phyloP scores from a whole-genome alignment of 768 basidiomycete genomes.

The Leccinum variicolor region DNA sequence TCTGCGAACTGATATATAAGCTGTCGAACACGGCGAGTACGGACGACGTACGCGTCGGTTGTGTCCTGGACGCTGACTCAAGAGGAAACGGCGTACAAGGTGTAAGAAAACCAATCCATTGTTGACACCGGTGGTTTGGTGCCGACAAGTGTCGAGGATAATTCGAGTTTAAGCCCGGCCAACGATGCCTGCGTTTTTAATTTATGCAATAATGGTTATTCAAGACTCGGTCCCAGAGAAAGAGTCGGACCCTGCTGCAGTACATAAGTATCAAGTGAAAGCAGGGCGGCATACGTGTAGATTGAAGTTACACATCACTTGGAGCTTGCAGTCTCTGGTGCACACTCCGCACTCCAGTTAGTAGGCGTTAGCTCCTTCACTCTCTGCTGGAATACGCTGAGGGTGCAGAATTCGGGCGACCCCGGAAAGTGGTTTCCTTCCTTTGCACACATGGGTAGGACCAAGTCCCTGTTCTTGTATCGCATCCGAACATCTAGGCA shows the following conservation, averaged over 20 bases:
- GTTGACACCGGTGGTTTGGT: not conserved
- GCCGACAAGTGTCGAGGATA: not conserved
- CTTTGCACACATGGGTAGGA: slow-evolving; percentile 61
- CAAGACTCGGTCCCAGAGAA: slow-evolving; percentile 12
- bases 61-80: slow-evolving; percentile 54
- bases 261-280: not conserved
- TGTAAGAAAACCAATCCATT: not conserved
- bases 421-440: slow-evolving; percentile 67
- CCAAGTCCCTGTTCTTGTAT: slow-evolving; percentile 65
- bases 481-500: slow-evolving; percentile 65
- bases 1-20: slow-evolving; percentile 35
- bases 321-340: slow-evolving; percentile 15
- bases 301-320: slow-evolving; percentile 2
- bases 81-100: slow-evolving; percentile 10
- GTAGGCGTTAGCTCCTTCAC: slow-evolving; percentile 62
- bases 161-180: not conserved
- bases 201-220: not conserved
- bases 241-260: not conserved
- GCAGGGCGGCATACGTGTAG: not conserved
- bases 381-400: slow-evolving; percentile 58
- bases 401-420: slow-evolving; percentile 70
- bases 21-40: not conserved
- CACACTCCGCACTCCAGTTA: slow-evolving; percentile 67
- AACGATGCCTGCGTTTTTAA: not conserved
- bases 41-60: slow-evolving; percentile 82